phyloP scores from a whole-genome alignment of 768 basidiomycete genomes.

The Lactarius quietus region DNA sequence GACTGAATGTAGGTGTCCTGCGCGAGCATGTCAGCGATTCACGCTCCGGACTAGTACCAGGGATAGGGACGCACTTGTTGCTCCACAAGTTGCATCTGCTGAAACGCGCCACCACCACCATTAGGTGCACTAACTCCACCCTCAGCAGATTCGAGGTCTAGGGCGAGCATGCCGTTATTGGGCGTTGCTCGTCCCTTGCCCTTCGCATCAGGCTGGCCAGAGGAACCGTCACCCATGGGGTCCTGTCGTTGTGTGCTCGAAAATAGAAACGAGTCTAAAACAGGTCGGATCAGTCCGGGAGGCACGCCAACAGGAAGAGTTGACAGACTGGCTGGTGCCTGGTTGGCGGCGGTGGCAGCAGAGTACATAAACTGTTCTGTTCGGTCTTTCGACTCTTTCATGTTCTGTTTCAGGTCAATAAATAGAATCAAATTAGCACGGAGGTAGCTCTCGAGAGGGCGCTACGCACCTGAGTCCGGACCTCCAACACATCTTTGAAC shows the following conservation, averaged over 20 bases:
- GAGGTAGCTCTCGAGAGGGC: neutral
- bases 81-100: slow-evolving; percentile 95
- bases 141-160: slow-evolving; percentile 83
- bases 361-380: slow-evolving; percentile 99
- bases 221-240: slow-evolving; percentile 75
- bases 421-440: neutral
- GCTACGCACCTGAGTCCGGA: slow-evolving; percentile 82
- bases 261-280: slow-evolving; percentile 74
- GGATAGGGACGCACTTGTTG: slow-evolving; percentile 63
- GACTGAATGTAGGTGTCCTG: slow-evolving; percentile 95
- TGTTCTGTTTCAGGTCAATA: slow-evolving; percentile 63
- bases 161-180: slow-evolving; percentile 80
- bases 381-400: slow-evolving; percentile 97
- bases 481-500: slow-evolving; percentile 97
- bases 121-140: slow-evolving; percentile 49
- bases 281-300: slow-evolving; percentile 23
- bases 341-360: slow-evolving; percentile 70
- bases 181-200: slow-evolving; percentile 63
- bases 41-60: neutral
- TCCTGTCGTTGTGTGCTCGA: slow-evolving; percentile 56
- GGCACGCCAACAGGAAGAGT: neutral
- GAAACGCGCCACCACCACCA: slow-evolving; percentile 65
- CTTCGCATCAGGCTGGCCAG: slow-evolving; percentile 57
- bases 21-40: slow-evolving; percentile 2
- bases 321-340: slow-evolving; percentile 69